These are phyloP conservation scores for Ophiocordyceps robertsii DNA, from an alignment of 2,329 filamentous ascomycete species.

Conservation along the genomic window DNA sequence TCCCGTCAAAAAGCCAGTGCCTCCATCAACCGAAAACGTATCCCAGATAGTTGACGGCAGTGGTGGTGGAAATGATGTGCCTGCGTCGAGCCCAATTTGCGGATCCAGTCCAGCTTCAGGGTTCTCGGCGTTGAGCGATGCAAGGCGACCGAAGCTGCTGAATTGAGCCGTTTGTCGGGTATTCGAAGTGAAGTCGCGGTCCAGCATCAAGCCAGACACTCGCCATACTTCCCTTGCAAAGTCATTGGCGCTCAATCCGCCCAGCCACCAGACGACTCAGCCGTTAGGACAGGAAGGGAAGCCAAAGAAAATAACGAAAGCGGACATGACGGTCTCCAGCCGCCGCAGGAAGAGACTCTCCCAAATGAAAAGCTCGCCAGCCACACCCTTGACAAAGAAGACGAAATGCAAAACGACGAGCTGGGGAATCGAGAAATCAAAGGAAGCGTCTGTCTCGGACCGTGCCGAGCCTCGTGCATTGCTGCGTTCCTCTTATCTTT, in stretches of 20 bases:
- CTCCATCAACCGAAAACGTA: too few species aligned
- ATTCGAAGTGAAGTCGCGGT: too few species aligned
- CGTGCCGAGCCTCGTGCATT: conserved; percentile 43
- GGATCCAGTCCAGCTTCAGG: too few species aligned
- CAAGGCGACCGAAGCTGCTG: too few species aligned
- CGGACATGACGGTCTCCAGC: background rate
- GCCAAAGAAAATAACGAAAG: conserved; percentile 22
- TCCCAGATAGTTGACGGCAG: too few species aligned
- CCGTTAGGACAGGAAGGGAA: conserved; percentile 26
- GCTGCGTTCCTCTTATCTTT: conserved; percentile 49
- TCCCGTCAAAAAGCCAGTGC: too few species aligned
- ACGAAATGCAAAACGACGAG: conserved; percentile 15
- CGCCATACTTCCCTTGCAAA: background rate
- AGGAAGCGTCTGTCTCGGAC: conserved; percentile 31
- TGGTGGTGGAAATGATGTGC: too few species aligned
- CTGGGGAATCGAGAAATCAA: conserved; percentile 24
- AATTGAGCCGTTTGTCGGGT: too few species aligned
- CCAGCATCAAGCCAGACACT: too few species aligned
- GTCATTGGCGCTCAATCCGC: conserved; percentile 19
- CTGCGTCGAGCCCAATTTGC: too few species aligned
- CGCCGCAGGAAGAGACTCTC: background rate
- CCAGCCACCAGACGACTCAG: conserved; percentile 28
- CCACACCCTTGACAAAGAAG: conserved; percentile 6
- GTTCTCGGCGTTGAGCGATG: too few species aligned
- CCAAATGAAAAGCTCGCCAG: background rate